Conservation (phyloP, 495 filamentous ascomycete genomes). For the Podospora fimiseda region DNA sequence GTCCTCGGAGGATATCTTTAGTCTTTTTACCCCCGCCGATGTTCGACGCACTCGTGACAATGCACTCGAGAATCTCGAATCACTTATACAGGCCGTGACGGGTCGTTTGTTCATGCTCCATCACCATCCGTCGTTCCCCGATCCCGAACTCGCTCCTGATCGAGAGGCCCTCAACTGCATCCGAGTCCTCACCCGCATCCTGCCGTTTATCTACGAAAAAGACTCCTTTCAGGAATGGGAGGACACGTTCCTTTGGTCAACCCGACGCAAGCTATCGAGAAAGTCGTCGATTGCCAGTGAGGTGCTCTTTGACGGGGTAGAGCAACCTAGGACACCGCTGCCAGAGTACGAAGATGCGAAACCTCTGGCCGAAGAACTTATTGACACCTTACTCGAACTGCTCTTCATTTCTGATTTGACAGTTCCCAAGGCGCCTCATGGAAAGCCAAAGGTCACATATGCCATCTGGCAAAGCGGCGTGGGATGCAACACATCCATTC, state of each 20-base stretch:
- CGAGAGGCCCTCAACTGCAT: conserved; percentile 90
- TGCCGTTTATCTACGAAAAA: conserved; percentile 89
- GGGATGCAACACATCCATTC: conserved; percentile 84
- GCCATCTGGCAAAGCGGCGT: conserved; percentile 98
- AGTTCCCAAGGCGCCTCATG: conserved; percentile 56
- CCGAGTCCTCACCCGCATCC: conserved; percentile 79
- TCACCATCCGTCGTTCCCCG: conserved; percentile 84
- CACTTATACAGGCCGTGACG: conserved; percentile 73
- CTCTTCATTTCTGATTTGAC: conserved; percentile 91
- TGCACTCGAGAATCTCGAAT: conserved; percentile 85
- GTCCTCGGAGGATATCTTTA: conserved; percentile 92
- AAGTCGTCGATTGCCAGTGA: conserved; percentile 53
- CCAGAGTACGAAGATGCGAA: conserved; percentile 75
- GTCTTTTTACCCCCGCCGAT: conserved; percentile 87
- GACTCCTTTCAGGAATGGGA: conserved; percentile 86
- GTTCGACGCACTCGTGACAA: conserved; percentile 86
- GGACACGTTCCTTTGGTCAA: conserved; percentile 84
- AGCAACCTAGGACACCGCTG: conserved; percentile 44
- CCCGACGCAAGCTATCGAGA: conserved; percentile 56
- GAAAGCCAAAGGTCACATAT: conserved; percentile 77
- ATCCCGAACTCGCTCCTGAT: conserved; percentile 83
- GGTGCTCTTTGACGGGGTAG: conserved; percentile 79
- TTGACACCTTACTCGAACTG: conserved; percentile 83
- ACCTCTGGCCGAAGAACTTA: conserved; percentile 86
- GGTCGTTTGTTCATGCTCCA: conserved; percentile 74